phyloP scores from a whole-genome alignment of 2,329 filamentous ascomycete genomes.

The Alternaria incomplexa region DNA sequence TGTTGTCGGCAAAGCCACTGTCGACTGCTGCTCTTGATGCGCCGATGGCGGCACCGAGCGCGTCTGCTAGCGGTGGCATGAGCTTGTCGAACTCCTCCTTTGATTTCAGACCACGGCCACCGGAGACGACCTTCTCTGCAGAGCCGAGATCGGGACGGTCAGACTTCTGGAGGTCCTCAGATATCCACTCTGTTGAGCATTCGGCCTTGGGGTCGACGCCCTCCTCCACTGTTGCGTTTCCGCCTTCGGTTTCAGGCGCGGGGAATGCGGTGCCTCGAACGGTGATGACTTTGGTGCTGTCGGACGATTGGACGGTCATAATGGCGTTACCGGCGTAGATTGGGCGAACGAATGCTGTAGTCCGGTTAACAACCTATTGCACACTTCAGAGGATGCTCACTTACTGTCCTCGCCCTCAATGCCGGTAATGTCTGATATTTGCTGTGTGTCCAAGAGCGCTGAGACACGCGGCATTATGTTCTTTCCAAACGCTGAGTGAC shows the following conservation, averaged over 20 bases:
- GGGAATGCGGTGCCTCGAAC: slow-evolving; percentile 93
- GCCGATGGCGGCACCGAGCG: slow-evolving; percentile 92
- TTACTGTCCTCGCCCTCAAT: slow-evolving; percentile 86
- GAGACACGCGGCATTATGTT: slow-evolving; percentile 89
- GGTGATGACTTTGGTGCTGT: slow-evolving; percentile 86
- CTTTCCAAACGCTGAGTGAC: slow-evolving; percentile 96
- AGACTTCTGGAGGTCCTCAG: slow-evolving; percentile 89
- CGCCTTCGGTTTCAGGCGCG: slow-evolving; percentile 71
- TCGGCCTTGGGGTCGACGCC: slow-evolving; percentile 83
- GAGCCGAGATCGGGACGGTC: slow-evolving; percentile 92
- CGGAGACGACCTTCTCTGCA: slow-evolving; percentile 88
- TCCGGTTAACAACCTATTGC: slow-evolving; percentile 2
- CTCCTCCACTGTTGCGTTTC: slow-evolving; percentile 77
- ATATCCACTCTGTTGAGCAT: slow-evolving; percentile 83
- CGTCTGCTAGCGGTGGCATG: slow-evolving; percentile 90
- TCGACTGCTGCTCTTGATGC: slow-evolving; percentile 95
- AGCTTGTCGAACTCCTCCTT: slow-evolving; percentile 96
- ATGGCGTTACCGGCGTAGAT: slow-evolving; percentile 99
- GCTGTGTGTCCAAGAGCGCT: slow-evolving; percentile 88
- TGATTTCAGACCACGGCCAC: slow-evolving; percentile 92
- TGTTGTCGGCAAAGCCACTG: slow-evolving; percentile 97
- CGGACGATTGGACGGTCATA: slow-evolving; percentile 89
- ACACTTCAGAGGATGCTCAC: slow-evolving; percentile 30
- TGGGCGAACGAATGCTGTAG: slow-evolving; percentile 80
- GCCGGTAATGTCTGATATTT: slow-evolving; percentile 87